These are phyloP conservation scores for Baorangia bicolor DNA, from an alignment of 768 basidiomycete genomes.

Conservation along the genomic window DNA sequence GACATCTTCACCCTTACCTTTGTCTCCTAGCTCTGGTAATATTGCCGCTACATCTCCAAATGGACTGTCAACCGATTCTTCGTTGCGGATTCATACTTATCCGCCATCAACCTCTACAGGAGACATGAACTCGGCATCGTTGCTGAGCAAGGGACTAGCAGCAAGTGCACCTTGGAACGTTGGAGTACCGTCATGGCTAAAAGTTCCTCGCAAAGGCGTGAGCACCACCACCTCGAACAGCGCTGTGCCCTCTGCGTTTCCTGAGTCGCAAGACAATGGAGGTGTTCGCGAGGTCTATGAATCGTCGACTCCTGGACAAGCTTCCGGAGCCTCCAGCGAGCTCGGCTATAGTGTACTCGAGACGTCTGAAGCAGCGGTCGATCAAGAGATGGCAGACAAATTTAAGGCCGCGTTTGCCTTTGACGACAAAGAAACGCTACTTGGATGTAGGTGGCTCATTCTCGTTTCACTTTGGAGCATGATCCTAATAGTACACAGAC, in stretches of 20 bases:
- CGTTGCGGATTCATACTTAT: slow-evolving; percentile 66
- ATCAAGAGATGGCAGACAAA: slow-evolving; percentile 67
- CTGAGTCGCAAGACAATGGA: slow-evolving; percentile 29
- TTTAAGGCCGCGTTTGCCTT: slow-evolving; percentile 83
- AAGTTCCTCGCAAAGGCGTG: slow-evolving; percentile 40
- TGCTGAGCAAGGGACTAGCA: slow-evolving; percentile 44
- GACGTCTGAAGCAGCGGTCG: slow-evolving; percentile 59
- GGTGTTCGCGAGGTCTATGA: slow-evolving; percentile 60
- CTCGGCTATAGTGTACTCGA: slow-evolving; percentile 84
- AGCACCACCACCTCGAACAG: slow-evolving; percentile 36
- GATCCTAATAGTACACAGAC: slow-evolving; percentile 47
- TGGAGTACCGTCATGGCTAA: slow-evolving; percentile 73
- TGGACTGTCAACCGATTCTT: slow-evolving; percentile 25
- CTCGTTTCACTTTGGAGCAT: background rate
- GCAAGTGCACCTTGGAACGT: slow-evolving; percentile 50
- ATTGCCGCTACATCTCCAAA: slow-evolving; percentile 5
- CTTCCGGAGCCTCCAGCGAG: slow-evolving; percentile 45
- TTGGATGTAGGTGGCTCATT: slow-evolving; percentile 70
- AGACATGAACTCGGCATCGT: slow-evolving; percentile 39
- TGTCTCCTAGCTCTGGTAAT: slow-evolving; percentile 15
- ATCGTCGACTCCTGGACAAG: slow-evolving; percentile 18
- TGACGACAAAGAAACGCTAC: slow-evolving; percentile 79
- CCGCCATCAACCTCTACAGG: slow-evolving; percentile 66
- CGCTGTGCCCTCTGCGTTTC: slow-evolving; percentile 14
- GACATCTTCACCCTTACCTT: slow-evolving; percentile 39